Evolutionary conservation across 108 stramenopile genomes (phyloP), one percentile per base, ranked within the genome.

Genomic region (Bacterosira constricta): DNA sequence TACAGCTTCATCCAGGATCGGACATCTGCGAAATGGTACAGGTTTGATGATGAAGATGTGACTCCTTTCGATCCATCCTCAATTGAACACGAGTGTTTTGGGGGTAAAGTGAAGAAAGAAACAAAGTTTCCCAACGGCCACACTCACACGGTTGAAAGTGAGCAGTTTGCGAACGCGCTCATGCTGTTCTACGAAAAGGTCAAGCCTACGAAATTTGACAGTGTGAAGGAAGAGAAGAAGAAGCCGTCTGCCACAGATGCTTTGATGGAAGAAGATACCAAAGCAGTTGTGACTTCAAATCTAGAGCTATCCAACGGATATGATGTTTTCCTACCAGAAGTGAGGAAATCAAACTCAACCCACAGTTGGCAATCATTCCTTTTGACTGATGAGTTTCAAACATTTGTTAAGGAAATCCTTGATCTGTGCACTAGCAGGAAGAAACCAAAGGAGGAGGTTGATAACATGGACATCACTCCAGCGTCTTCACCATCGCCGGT

Each of bases 181-280:
- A 96, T 99, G 92, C 85, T 99, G 1, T 97, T 99, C 66, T 99
- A 99, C 69, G 96, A 97, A 63, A 99, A 99, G 67, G 96, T 96
- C 31, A 90, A 88, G 56, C 87, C 89, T 12, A 62, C 75, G 15
- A 69, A 87, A 27, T 55, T 77, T 38, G 83, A 80, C 20, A 53
- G 41, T n/a, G 73, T 54, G 29, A 30, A 8, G 38, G 29, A 66
- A 25, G 69, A 79, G 27, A 31, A 52, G 12, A 46, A 74, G 18
- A 71, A 50, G 25, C 23, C 38, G 0, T 0, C 50, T 41, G 37
- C 30, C 50, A 15, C 50, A 11, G 62, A 27, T 17, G 51, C 54
- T 29, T 47, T 59, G 27, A 75, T 75, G 73, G 80, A 75, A 18
- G 80, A 77, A 73, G 76, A 72, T 20, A 12, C 46, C 37, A 38